Base-by-base conservation (phyloP, 768 basidiomycete genomes). In the Lentinula lateritia region DNA sequence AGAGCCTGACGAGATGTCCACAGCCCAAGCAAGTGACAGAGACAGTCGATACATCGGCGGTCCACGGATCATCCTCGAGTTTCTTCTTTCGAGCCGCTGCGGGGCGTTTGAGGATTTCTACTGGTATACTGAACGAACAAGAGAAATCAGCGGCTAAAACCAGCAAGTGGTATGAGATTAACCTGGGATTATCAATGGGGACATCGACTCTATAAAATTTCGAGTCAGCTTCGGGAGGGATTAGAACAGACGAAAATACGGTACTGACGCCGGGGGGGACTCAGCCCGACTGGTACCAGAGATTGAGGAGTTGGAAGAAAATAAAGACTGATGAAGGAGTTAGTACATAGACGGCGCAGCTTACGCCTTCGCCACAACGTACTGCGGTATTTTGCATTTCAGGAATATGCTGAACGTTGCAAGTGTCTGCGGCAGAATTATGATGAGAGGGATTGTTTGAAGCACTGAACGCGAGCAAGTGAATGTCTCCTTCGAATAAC, bases 1-100 rank as follows among this genome's bases (percentile, higher is more conserved):
- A 89, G 32, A 90, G 81, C 69, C 87, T 87, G 72, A 90, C 88
- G 13, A 74, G 72, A 34, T 67, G 72, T 41, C 77, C 75, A 70
- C 88, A 90, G 57, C 78, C 78, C 63, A 73, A 75, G 73, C 87
- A 89, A 59, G 76, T 74, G 55, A 86, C 83, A 57, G 76, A 76
- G 32, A 78, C 74, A 5, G 83, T 82, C 18, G 76, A 76, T 52
- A 83, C 72, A 15, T 87, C 78, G 23, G 76, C 74, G 34, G 76
- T 83, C 70, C 84, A 77, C 20, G 81, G 76, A 68, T 87, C 86
- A 45, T 75, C 77, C 57, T 80, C 73, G 61, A 87, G 72, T 60
- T 73, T 75, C 70, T 77, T 77, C 72, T 86, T 82, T 60, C 85
- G 76, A 12, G 74, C 73, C 55, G 58, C 58, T 20, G 58, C 58